phyloP scores from a whole-genome alignment of 2,329 filamentous ascomycete species.

The Celoporthe dispersa region DNA sequence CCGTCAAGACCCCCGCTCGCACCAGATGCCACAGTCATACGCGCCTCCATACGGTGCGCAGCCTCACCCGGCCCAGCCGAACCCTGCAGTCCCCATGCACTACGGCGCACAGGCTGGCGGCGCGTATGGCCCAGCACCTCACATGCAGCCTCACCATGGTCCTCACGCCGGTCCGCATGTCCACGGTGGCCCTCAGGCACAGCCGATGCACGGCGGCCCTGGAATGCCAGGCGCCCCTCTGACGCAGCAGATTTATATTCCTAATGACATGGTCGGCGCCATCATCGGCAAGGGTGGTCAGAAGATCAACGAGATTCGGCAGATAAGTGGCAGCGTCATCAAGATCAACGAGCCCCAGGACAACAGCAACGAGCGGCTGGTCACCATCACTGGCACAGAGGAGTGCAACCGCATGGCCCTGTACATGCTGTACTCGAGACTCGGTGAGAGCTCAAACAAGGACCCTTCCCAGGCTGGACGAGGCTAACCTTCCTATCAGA shows the following conservation, averaged over 20 bases:
- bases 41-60: constrained; percentile 67
- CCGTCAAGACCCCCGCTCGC: constrained; percentile 72
- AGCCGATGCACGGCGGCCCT: constrained; percentile 69
- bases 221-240: constrained; percentile 76
- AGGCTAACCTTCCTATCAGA: constrained; percentile 50
- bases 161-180: constrained; percentile 65
- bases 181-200: constrained; percentile 70
- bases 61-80: constrained; percentile 65
- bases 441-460: constrained; percentile 65
- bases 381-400: constrained; percentile 96
- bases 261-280: constrained; percentile 98
- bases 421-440: constrained; percentile 97
- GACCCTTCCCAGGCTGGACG: constrained; percentile 26
- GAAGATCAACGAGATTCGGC: constrained; percentile 99
- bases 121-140: constrained; percentile 78
- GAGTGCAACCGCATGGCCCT: constrained; percentile 99
- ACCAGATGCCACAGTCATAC: constrained; percentile 64
- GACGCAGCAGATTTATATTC: constrained; percentile 98
- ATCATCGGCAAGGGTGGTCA: constrained; percentile 98
- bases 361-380: constrained; percentile 96
- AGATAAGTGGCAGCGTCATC: constrained; percentile 96
- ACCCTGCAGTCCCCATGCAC: constrained; percentile 70
- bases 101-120: constrained; percentile 78
- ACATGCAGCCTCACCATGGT: constrained; percentile 69
- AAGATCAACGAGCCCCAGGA: constrained; percentile 99